Conservation (phyloP, 306 rosid species). For the Castanospermum australe region DNA sequence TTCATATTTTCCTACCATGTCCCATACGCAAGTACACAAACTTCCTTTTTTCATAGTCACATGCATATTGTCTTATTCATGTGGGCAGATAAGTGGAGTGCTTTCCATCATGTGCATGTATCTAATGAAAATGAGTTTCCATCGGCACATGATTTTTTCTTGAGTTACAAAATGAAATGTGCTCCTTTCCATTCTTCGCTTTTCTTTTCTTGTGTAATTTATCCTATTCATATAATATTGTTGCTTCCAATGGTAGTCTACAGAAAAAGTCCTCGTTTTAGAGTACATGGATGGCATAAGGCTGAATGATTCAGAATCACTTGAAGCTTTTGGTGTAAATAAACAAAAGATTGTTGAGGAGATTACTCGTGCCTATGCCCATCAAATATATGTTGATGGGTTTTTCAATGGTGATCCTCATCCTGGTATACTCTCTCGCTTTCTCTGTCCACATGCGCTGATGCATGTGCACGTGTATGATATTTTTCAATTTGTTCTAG, state of each 20-base stretch:
- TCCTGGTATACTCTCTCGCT: conserved; percentile 63
- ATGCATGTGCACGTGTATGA: not conserved
- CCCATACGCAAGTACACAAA: not conserved
- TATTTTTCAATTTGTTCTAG: conserved; percentile 1
- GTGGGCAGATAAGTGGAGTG: conserved; percentile 1
- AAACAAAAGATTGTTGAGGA: conserved; percentile 88
- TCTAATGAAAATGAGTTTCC: conserved; percentile 1
- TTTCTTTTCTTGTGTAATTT: conserved; percentile 22
- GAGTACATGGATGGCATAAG: conserved; percentile 99
- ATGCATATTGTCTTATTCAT: not conserved
- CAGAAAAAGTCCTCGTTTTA: conserved; percentile 80
- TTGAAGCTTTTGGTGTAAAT: conserved; percentile 79
- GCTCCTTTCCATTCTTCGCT: not conserved
- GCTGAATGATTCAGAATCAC: conserved; percentile 71
- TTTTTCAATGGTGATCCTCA: conserved; percentile 99
- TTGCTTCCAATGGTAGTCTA: conserved; percentile 64
- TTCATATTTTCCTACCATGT: conserved; percentile 11
- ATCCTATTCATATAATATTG: conserved; percentile 20
- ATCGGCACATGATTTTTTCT: not conserved
- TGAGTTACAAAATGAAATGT: not conserved
- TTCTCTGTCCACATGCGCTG: not conserved
- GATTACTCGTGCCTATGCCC: conserved; percentile 97
- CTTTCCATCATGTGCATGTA: not conserved
- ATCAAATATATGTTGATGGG: conserved; percentile 96
- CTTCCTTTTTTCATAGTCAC: not conserved